These are phyloP conservation scores for Xylaria sp. DNA, from an alignment of 2,329 filamentous ascomycete species.

Conservation along the genomic window DNA sequence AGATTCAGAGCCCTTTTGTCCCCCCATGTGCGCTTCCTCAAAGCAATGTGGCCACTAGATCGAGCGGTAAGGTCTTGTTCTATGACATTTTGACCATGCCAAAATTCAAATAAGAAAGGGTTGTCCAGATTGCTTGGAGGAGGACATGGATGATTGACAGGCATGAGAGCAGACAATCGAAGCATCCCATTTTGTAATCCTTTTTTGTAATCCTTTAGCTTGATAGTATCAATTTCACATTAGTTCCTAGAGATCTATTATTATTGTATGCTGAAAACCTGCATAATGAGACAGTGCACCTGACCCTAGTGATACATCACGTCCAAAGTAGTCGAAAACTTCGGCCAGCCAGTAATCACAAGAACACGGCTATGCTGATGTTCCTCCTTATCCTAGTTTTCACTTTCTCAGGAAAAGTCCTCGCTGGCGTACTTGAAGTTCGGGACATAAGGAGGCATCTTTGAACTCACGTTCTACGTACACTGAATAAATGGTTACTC, in stretches of 20 bases:
- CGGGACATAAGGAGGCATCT: too few relatives aligned
- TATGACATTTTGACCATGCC: background rate
- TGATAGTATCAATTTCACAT: background rate
- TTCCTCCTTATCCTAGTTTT: too few relatives aligned
- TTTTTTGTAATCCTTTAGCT: background rate
- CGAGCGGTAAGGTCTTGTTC: background rate
- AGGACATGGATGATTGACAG: background rate
- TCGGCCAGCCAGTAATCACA: too few relatives aligned
- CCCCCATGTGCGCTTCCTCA: conserved; percentile 37
- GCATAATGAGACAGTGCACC: background rate
- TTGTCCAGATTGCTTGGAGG: background rate
- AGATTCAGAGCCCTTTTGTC: conserved; percentile 48
- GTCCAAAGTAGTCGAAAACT: too few relatives aligned
- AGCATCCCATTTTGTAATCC: too few relatives aligned
- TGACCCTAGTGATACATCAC: too few relatives aligned
- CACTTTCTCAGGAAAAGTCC: too few relatives aligned
- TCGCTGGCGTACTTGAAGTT: too few relatives aligned
- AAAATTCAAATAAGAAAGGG: background rate
- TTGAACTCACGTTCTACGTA: too few relatives aligned
- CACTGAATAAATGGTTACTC: too few relatives aligned
- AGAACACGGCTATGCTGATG: too few relatives aligned
- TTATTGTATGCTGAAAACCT: background rate
- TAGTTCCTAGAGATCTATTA: background rate
- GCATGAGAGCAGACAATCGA: background rate
- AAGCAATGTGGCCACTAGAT: conserved; percentile 28